phyloP scores from a whole-genome alignment of 768 basidiomycete genomes.

The Stropharia rugosoannulata region DNA sequence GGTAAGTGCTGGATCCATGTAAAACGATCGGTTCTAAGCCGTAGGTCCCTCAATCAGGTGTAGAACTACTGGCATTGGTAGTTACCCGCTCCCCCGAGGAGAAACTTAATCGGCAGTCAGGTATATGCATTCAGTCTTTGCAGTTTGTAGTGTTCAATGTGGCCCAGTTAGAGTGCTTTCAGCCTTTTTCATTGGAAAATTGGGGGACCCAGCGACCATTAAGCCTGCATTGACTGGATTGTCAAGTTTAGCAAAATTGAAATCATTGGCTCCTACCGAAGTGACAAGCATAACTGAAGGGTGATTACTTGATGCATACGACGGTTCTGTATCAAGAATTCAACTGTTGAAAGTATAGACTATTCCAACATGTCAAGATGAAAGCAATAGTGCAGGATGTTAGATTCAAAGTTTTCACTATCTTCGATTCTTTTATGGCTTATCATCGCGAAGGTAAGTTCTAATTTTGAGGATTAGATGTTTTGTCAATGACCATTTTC shows the following conservation, averaged over 20 bases:
- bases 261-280: conserved; percentile 65
- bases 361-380: conserved; percentile 81
- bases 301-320: conserved; percentile 25
- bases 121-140: conserved; percentile 37
- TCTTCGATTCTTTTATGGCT: conserved; percentile 78
- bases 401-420: conserved; percentile 76
- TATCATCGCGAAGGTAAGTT: conserved; percentile 61
- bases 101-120: conserved; percentile 76
- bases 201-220: conserved; percentile 83
- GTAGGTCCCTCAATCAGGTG: conserved; percentile 47
- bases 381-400: conserved; percentile 78
- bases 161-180: conserved; percentile 75
- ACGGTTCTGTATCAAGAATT: not conserved
- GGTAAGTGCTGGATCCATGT: conserved; percentile 42
- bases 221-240: conserved; percentile 82
- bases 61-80: conserved; percentile 78
- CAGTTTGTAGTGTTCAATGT: conserved; percentile 2
- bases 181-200: conserved; percentile 80
- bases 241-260: conserved; percentile 57
- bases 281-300: conserved; percentile 62
- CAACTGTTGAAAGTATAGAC: conserved; percentile 35
- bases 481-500: conserved; percentile 4
- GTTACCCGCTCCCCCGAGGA: conserved; percentile 58
- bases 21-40: conserved; percentile 1
- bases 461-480: not conserved